Evolutionary conservation across 768 basidiomycete genomes (phyloP).

Genomic region (Lactifluus rugatus): DNA sequence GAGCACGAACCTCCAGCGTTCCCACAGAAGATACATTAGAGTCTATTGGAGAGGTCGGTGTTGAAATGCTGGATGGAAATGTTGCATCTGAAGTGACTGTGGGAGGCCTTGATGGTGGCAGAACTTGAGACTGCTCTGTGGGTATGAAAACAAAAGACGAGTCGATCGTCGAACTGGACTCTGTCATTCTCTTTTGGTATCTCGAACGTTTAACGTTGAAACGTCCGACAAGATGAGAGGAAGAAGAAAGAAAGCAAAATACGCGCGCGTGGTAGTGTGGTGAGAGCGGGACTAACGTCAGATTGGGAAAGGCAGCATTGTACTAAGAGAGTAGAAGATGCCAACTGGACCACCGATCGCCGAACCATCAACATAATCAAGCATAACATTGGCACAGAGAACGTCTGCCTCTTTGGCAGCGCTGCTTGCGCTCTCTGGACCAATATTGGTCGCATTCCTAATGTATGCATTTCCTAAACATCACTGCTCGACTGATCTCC

Average conservation of each 20-base stretch:
- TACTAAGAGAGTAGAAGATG: too few species aligned
- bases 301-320: too few species aligned
- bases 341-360: neutral
- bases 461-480: neutral
- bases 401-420: conserved; percentile 8
- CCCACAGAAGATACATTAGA: conserved; percentile 6
- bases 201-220: too few species aligned
- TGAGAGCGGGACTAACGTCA: too few species aligned
- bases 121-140: conserved; percentile 8
- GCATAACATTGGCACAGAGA: neutral
- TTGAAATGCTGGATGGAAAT: conserved; percentile 14
- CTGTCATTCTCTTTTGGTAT: neutral
- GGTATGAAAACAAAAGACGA: conserved; percentile 9
- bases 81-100: conserved; percentile 9
- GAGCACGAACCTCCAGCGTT: conserved; percentile 2
- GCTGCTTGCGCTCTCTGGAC: conserved; percentile 3
- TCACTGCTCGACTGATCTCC: too few species aligned
- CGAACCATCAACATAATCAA: conserved; percentile 1
- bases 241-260: too few species aligned
- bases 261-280: too few species aligned
- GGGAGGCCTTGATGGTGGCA: conserved; percentile 2
- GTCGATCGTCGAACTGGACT: neutral
- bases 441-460: neutral
- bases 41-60: conserved; percentile 12
- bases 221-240: too few species aligned